Evolutionary conservation across 306 rosid species (phyloP), one percentile per base, ranked within the genome.

Genomic region (Cicer judaicum): DNA sequence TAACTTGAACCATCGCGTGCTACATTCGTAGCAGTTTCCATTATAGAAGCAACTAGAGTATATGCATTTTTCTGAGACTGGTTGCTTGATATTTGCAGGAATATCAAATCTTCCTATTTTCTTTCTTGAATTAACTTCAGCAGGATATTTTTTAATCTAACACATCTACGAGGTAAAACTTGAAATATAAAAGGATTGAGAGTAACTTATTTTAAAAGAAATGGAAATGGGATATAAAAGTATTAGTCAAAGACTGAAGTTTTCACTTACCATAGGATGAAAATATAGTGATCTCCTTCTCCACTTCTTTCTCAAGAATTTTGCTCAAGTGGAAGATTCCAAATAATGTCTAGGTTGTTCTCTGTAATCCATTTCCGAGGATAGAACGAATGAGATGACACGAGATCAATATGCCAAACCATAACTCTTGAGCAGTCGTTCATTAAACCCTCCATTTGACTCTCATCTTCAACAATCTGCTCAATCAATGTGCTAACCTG

Each of bases 401-500:
- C 75, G 6, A 83, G 80, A 80, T 69, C 79, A 70, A 80, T 63
- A 68, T 74, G 86, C 98, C 97, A 94, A 78, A 94, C 97, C 96
- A 87, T 82, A 77, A 91, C 78, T 70, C 81, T 85, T 0, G 88
- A 88, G 89, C 95, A 94, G 79, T 82, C 85, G 73, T 75, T 78
- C 72, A 21, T 77, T 68, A 91, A 76, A 56, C 95, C 90, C 77
- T 94, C 96, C 96, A 91, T 94, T 82, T 91, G 94, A 86, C 91
- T 90, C 80, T 94, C 98, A 78, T 91, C 96, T 85, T 94, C 93
- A 54, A 91, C 90, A 66, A 91, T 10, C 80, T 88, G 97, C 84
- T 88, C 92, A 10, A 94, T 85, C 76, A 94, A 91, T 50, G 88
- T 54, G 85, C 95, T 94, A 56, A 72, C 93, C 98, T 94, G 79